Percentiles rank a stretch among this genome's conserved stretches.
phyloP scores from a whole-genome alignment of 345 rosid genomes.

The Raphanus sativus region DNA sequence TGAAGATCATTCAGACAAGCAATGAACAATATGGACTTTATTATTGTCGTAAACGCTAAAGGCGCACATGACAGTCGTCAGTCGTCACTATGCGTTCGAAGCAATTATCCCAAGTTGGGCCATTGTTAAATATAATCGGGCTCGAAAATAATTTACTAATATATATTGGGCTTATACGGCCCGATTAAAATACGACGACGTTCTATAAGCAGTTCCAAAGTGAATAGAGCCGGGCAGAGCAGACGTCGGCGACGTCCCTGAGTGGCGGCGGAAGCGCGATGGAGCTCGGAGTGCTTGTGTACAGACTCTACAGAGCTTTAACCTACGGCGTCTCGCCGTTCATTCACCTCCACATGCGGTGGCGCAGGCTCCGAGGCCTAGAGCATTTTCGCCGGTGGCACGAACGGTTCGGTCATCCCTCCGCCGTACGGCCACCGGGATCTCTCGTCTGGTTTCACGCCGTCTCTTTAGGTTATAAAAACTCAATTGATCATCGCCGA shows the following conservation, averaged over 20 bases:
- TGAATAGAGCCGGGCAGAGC: slow-evolving; percentile 18
- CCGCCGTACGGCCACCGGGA: slow-evolving; percentile 66
- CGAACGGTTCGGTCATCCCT: slow-evolving; percentile 79
- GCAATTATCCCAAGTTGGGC: neutral
- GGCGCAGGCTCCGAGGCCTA: slow-evolving; percentile 69
- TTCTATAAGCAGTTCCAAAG: neutral
- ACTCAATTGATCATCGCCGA: neutral
- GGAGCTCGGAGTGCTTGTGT: slow-evolving; percentile 47
- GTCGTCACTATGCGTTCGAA: neutral
- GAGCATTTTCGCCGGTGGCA: slow-evolving; percentile 80
- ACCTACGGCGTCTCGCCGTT: slow-evolving; percentile 63
- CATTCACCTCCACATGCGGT: slow-evolving; percentile 60
- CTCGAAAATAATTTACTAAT: neutral
- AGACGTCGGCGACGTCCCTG: slow-evolving; percentile 27
- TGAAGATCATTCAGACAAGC: slow-evolving; percentile 11
- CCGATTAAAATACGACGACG: neutral
- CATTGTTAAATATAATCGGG: neutral
- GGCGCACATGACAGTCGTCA: neutral
- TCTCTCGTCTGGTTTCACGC: slow-evolving; percentile 90
- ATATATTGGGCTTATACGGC: slow-evolving; percentile 15
- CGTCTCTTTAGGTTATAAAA: slow-evolving; percentile 64
- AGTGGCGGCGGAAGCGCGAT: slow-evolving; percentile 1
- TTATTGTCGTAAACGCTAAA: neutral
- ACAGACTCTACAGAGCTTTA: slow-evolving; percentile 67
- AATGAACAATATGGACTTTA: slow-evolving; percentile 1